Percentiles rank a stretch among this genome's conserved stretches.
These are phyloP conservation scores for Fusarium sp. DNA, from an alignment of 2,329 filamentous ascomycete species.

Conservation along the genomic window DNA sequence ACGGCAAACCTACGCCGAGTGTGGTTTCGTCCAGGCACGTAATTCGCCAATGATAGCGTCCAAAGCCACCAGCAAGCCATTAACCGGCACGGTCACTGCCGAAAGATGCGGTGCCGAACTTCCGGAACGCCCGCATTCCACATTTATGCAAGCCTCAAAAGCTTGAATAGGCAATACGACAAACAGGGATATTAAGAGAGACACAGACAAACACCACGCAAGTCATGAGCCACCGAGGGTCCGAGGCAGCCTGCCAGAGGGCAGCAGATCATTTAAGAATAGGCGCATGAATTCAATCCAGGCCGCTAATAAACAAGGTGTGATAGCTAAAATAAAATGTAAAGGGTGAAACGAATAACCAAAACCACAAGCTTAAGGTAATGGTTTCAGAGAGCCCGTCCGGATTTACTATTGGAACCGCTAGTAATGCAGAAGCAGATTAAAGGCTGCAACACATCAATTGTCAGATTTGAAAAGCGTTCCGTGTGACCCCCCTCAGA, in stretches of 20 bases:
- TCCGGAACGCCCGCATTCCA: conserved; percentile 34
- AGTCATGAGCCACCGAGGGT: background rate
- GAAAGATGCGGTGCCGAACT: conserved; percentile 41
- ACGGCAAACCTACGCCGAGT: conserved; percentile 35
- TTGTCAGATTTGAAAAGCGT: conserved; percentile 55
- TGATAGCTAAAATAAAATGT: conserved; percentile 53
- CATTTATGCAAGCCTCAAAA: conserved; percentile 19
- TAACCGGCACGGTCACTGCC: conserved; percentile 35
- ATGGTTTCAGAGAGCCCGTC: conserved; percentile 71
- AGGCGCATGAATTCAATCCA: background rate
- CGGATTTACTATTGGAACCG: conserved; percentile 63
- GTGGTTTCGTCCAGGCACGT: conserved; percentile 17
- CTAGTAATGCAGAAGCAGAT: conserved; percentile 65
- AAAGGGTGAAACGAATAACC: conserved; percentile 72
- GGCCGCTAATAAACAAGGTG: background rate
- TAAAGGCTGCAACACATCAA: conserved; percentile 61
- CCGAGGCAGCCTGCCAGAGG: background rate
- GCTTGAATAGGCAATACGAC: background rate
- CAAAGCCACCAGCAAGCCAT: conserved; percentile 27
- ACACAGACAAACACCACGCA: background rate
- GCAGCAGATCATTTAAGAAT: background rate
- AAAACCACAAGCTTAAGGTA: conserved; percentile 54
- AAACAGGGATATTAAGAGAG: background rate
- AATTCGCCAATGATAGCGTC: conserved; percentile 17
- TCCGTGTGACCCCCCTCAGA: conserved; percentile 28